phyloP scores from a whole-genome alignment of 176 grass and related monocot species.

The Ensete ventricosum region DNA sequence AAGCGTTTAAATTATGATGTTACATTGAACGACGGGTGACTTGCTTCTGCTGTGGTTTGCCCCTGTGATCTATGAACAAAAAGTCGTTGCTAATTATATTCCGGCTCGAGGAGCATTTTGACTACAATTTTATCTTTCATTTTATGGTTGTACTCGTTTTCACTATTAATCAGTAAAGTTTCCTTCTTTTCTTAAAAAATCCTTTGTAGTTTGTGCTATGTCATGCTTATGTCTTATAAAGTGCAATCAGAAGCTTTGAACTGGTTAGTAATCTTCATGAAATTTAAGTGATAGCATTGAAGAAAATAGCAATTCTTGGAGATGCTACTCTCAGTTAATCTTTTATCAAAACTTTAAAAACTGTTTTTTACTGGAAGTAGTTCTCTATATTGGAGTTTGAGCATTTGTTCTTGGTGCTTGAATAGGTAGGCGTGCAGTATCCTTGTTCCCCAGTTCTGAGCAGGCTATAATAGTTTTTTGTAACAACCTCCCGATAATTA shows the following conservation, averaged over 20 bases:
- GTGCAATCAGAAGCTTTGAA: background rate
- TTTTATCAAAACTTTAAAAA: no score
- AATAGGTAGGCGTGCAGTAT: background rate
- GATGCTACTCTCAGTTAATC: no score
- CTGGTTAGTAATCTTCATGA: background rate
- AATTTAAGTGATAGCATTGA: background rate
- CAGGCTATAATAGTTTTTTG: background rate
- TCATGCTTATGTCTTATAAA: no score
- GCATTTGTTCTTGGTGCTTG: background rate
- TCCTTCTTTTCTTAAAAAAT: no score
- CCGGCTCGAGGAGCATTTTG: no score
- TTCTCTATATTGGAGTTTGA: background rate
- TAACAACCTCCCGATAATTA: background rate
- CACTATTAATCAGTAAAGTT: no score
- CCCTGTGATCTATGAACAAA: background rate
- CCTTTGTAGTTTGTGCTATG: no score
- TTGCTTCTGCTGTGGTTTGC: background rate
- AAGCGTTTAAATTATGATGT: background rate
- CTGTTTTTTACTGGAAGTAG: background rate
- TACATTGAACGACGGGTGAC: background rate
- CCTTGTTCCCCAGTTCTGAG: background rate
- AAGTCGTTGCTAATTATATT: background rate
- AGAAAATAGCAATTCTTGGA: background rate
- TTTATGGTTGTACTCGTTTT: no score
- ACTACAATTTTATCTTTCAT: no score